These are phyloP conservation scores for Pleurozium schreberi DNA, from an alignment of 225 moss, liverwort and hornwort species.

Conservation along the genomic window DNA sequence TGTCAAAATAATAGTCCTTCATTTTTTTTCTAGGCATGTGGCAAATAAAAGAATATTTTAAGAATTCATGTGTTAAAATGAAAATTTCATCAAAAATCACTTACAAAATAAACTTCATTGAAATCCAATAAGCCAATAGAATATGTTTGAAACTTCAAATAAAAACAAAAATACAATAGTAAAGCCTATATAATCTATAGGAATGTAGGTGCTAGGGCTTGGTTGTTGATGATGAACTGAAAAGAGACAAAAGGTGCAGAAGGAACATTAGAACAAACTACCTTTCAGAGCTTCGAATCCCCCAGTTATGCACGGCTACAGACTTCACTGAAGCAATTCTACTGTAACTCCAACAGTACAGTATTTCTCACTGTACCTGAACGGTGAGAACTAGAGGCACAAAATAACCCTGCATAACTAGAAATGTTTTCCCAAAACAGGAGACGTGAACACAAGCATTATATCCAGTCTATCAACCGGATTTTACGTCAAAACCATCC, in stretches of 20 bases:
- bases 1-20: too few species aligned
- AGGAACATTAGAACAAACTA: background rate
- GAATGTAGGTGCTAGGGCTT: too few species aligned
- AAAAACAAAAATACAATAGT: too few species aligned
- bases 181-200: too few species aligned
- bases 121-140: too few species aligned
- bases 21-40: too few species aligned
- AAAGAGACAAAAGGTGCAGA: background rate
- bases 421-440: background rate
- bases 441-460: background rate
- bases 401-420: background rate
- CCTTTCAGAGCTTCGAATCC: background rate
- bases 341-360: background rate
- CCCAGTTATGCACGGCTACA: background rate
- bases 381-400: background rate
- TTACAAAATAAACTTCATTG: too few species aligned
- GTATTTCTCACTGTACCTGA: background rate
- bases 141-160: too few species aligned
- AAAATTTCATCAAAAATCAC: too few species aligned
- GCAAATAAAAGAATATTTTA: too few species aligned
- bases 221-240: constrained; percentile 97
- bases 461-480: background rate
- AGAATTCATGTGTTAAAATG: too few species aligned
- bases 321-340: background rate
- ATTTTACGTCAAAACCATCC: background rate